Conservation (phyloP, 805 yeast genomes). For the Saccharomycopsis fermentans region DNA sequence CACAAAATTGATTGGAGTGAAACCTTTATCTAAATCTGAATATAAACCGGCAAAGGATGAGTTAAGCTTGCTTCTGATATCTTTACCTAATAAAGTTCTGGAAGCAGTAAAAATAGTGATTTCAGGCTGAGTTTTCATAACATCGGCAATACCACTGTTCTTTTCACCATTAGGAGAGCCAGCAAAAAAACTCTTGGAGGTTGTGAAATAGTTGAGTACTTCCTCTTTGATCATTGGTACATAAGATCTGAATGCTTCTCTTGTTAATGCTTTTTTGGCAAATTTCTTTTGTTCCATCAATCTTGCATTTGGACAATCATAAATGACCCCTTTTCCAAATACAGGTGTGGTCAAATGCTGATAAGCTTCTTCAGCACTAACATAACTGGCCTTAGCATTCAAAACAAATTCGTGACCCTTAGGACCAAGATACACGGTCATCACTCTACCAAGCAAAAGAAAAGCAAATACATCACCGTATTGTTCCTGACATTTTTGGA, state of each 20-base stretch:
- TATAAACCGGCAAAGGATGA: slow-evolving; percentile 76
- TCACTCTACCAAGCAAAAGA: slow-evolving; percentile 75
- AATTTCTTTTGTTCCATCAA: slow-evolving; percentile 98
- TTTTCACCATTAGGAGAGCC: slow-evolving; percentile 21
- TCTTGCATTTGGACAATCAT: slow-evolving; percentile 88
- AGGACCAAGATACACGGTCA: slow-evolving; percentile 96
- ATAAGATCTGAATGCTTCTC: slow-evolving; percentile 70
- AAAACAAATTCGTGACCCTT: slow-evolving; percentile 95
- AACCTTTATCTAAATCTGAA: slow-evolving; percentile 91
- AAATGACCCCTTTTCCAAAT: slow-evolving; percentile 94
- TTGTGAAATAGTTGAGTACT: slow-evolving; percentile 51
- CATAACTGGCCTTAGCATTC: slow-evolving; percentile 81
- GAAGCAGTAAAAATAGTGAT: slow-evolving; percentile 95
- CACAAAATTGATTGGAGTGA: slow-evolving; percentile 91
- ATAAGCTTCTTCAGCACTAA: slow-evolving; percentile 94
- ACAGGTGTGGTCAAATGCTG: slow-evolving; percentile 97
- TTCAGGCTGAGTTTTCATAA: slow-evolving; percentile 84
- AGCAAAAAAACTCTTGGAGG: slow-evolving; percentile 39
- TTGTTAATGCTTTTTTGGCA: slow-evolving; percentile 80
- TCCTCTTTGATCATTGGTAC: slow-evolving; percentile 86
- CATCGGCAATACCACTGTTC: slow-evolving; percentile 45
- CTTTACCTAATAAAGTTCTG: slow-evolving; percentile 83
- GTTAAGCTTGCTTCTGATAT: slow-evolving; percentile 75
- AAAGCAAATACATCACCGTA: slow-evolving; percentile 93
- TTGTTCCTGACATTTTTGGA: slow-evolving; percentile 63